Conservation (phyloP, 495 filamentous ascomycete genomes). For the Lichenothelia convexa region DNA sequence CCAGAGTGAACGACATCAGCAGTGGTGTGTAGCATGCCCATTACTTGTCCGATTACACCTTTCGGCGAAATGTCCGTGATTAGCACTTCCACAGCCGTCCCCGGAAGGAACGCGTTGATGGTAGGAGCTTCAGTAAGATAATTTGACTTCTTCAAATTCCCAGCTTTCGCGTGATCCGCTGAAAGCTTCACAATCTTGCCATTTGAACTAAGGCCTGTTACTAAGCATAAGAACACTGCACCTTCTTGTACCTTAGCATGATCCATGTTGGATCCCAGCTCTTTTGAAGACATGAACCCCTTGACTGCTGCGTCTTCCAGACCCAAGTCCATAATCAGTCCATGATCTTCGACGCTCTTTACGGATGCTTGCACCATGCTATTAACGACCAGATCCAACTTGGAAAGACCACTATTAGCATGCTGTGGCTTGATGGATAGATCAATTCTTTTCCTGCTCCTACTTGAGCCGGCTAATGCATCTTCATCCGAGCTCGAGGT, state of each 20-base stretch:
- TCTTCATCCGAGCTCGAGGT: slow-evolving; percentile 48
- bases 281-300: slow-evolving; percentile 81
- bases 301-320: slow-evolving; percentile 45
- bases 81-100: slow-evolving; percentile 71
- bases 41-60: slow-evolving; percentile 67
- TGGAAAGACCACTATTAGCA: slow-evolving; percentile 53
- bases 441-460: slow-evolving; percentile 64
- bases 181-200: slow-evolving; percentile 79
- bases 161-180: slow-evolving; percentile 43
- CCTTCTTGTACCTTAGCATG: slow-evolving; percentile 54
- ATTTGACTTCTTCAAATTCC: slow-evolving; percentile 51
- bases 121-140: slow-evolving; percentile 60
- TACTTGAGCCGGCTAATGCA: slow-evolving; percentile 25
- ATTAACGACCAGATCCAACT: slow-evolving; percentile 50
- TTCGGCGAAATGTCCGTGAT: slow-evolving; percentile 46
- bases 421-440: slow-evolving; percentile 59
- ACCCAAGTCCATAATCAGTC: slow-evolving; percentile 80
- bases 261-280: slow-evolving; percentile 43
- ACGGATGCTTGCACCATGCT: slow-evolving; percentile 73
- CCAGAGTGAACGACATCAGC: slow-evolving; percentile 81
- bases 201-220: slow-evolving; percentile 54
- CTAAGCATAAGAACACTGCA: slow-evolving; percentile 63
- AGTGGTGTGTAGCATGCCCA: slow-evolving; percentile 78
- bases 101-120: slow-evolving; percentile 76
- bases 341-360: slow-evolving; percentile 82